A percentile compares a stretch with the other conserved stretches of the same genome.
These are phyloP conservation scores for Penicillium sclerotigenum DNA, from an alignment of 2,329 filamentous ascomycete genomes.

Conservation along the genomic window DNA sequence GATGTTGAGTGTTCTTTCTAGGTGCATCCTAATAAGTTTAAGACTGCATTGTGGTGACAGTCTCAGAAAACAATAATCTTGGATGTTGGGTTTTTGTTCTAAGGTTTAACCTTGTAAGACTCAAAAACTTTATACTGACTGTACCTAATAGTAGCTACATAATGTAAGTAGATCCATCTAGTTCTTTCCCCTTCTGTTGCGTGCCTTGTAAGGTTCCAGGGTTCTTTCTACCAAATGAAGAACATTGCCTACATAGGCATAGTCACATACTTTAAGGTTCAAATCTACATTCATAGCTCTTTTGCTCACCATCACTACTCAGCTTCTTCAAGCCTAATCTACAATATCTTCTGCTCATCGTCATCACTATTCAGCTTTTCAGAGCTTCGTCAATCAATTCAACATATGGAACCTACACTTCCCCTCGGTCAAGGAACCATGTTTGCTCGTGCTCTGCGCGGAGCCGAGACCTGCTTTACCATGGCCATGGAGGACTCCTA, in stretches of 20 bases:
- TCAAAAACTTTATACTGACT: too few relatives aligned
- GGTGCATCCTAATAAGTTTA: too few relatives aligned
- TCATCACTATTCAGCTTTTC: not conserved
- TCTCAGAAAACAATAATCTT: too few relatives aligned
- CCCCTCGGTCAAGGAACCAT: not conserved
- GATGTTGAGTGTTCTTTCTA: too few relatives aligned
- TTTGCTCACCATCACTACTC: too few relatives aligned
- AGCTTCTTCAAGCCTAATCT: not conserved
- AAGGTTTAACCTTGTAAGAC: too few relatives aligned
- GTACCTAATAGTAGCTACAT: too few relatives aligned
- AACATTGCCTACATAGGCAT: not conserved
- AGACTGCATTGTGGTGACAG: too few relatives aligned
- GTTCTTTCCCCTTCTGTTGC: not conserved
- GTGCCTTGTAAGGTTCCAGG: not conserved
- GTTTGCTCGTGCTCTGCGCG: not conserved
- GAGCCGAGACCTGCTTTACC: not conserved
- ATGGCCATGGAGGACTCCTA: not conserved
- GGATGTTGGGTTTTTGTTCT: too few relatives aligned
- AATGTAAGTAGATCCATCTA: too few relatives aligned
- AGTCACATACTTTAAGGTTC: not conserved
- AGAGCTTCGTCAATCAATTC: not conserved
- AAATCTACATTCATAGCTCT: not conserved
- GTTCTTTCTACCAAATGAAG: not conserved
- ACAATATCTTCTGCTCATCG: not conserved
- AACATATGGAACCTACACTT: not conserved